A percentile compares a stretch with the other conserved stretches of the same genome.
These are phyloP conservation scores for Mitragyna speciosa DNA, from an alignment of 257 asterid genomes.

Conservation along the genomic window DNA sequence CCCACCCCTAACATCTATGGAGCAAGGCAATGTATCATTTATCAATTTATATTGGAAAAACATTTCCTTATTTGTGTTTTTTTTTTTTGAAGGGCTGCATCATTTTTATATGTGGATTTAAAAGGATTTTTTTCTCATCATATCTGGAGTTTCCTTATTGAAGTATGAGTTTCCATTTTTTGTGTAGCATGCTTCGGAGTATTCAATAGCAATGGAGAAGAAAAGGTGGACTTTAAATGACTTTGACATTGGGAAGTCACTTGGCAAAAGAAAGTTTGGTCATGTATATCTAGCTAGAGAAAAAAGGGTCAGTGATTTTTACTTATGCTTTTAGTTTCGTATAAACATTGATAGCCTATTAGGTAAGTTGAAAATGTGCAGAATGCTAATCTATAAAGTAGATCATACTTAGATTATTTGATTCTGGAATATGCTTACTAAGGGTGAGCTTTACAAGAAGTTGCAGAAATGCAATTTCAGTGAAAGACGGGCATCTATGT, in stretches of 20 bases:
- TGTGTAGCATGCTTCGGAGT: conserved; percentile 49
- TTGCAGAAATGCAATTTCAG: conserved; percentile 79
- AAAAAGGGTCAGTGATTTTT: conserved; percentile 57
- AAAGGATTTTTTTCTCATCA: no score
- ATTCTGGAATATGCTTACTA: conserved; percentile 90
- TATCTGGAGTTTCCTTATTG: no score
- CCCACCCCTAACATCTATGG: no score
- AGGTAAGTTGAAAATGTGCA: no score
- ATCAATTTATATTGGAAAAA: no score
- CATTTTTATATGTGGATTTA: no score
- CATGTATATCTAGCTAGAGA: conserved; percentile 88
- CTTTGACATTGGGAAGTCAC: conserved; percentile 88
- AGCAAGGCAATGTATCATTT: no score
- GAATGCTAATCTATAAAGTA: no score
- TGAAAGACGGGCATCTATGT: conserved; percentile 90
- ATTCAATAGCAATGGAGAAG: conserved; percentile 50
- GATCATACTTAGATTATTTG: conserved; percentile 77
- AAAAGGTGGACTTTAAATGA: conserved; percentile 74
- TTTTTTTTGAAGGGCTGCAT: no score
- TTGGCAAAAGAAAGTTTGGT: conserved; percentile 88
- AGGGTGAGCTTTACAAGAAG: conserved; percentile 94
- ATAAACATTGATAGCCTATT: no score
- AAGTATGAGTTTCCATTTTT: conserved; percentile 6
- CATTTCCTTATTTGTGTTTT: no score
- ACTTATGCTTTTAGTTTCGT: neutral